phyloP scores from a whole-genome alignment of 148 eudicot genomes.

The Chenopodium album region DNA sequence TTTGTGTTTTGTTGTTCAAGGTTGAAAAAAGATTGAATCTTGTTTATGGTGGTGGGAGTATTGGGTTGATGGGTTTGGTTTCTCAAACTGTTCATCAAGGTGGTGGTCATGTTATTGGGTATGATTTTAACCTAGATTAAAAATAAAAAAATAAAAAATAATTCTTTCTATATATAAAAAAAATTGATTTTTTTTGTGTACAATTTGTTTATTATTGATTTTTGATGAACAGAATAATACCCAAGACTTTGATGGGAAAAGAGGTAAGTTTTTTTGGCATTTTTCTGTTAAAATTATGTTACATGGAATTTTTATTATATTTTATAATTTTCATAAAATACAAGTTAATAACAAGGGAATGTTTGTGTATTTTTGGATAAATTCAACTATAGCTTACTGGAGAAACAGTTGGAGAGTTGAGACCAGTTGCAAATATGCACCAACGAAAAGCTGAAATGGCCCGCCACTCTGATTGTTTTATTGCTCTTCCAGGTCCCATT shows the following conservation, averaged over 20 bases:
- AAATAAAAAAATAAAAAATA: too few species aligned
- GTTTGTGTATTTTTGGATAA: background rate
- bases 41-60: constrained; percentile 82
- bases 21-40: constrained; percentile 59
- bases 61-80: constrained; percentile 78
- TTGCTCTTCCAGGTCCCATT: constrained; percentile 69
- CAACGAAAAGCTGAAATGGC: constrained; percentile 80
- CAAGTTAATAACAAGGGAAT: background rate
- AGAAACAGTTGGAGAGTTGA: constrained; percentile 60
- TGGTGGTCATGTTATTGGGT: constrained; percentile 81
- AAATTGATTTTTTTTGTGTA: too few species aligned
- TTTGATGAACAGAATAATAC: constrained; percentile 30
- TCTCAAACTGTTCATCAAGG: constrained; percentile 67
- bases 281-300: background rate
- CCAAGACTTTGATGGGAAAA: constrained; percentile 38
- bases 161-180: background rate
- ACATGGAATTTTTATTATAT: background rate
- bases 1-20: constrained; percentile 23
- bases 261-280: constrained; percentile 35
- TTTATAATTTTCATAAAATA: too few species aligned
- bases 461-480: constrained; percentile 69
- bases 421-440: constrained; percentile 60
- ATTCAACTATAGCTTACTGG: constrained; percentile 46
- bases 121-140: background rate
- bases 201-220: background rate